phyloP scores from a whole-genome alignment of 768 basidiomycete species.

The Amanita polypyramis region DNA sequence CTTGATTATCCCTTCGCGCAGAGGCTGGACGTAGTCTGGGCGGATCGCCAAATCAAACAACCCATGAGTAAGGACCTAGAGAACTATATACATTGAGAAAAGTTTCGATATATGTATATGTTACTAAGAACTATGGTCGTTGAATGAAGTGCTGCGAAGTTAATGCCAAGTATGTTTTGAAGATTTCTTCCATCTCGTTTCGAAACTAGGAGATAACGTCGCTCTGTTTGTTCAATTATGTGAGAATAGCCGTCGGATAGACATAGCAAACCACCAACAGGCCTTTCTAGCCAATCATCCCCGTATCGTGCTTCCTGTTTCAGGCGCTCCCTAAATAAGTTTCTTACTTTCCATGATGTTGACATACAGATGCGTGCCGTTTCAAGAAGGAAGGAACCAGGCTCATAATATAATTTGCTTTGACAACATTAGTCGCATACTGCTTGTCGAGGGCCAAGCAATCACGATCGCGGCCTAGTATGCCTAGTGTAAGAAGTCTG shows the following conservation, averaged over 20 bases:
- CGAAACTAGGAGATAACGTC: slow-evolving; percentile 33
- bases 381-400: slow-evolving; percentile 17
- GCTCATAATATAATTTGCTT: slow-evolving; percentile 15
- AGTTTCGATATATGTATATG: neutral
- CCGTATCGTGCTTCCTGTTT: slow-evolving; percentile 17
- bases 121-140: slow-evolving; percentile 25
- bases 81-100: neutral
- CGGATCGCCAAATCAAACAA: slow-evolving; percentile 26
- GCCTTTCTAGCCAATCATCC: slow-evolving; percentile 19
- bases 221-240: slow-evolving; percentile 17
- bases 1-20: slow-evolving; percentile 26
- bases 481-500: neutral
- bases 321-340: slow-evolving; percentile 12
- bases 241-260: neutral
- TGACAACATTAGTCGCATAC: slow-evolving; percentile 11
- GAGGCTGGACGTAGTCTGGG: slow-evolving; percentile 20
- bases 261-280: slow-evolving; percentile 12
- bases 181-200: slow-evolving; percentile 20
- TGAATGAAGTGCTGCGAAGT: slow-evolving; percentile 35
- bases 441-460: slow-evolving; percentile 12
- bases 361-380: slow-evolving; percentile 9
- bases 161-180: slow-evolving; percentile 25
- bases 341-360: neutral
- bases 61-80: slow-evolving; percentile 25
- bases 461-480: slow-evolving; percentile 15